Evolutionary conservation across 352 stramenopile species (phyloP), one percentile per base, ranked within the genome.

Genomic region (Aphanomyces astaci): DNA sequence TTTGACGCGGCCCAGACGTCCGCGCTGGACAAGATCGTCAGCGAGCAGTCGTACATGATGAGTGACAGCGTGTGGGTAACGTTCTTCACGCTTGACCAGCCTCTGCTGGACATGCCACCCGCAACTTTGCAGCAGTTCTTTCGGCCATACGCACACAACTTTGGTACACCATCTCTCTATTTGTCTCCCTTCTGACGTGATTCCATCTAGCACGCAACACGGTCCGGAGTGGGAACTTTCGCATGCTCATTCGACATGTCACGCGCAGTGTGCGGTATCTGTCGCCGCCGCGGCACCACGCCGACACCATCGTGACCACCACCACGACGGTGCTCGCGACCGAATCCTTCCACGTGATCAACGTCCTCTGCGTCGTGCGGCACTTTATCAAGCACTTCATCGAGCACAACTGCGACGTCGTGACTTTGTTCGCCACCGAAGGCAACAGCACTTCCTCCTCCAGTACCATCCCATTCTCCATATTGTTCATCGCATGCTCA

Each of bases 11-110:
- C 62, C 13, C 40, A 89, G 72, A 79, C 80, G 55, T 68, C 71
- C 13, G 82, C 85, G 4, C 86, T 91, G 66, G 81, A 93, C 67
- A 90, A 84, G 70, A 82, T 93, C 60, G 75, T 88, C n/a, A 79
- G 80, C 51, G 75, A 78, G 48, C 66, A 71, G 30, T 71, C 79
- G 3, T 70, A 87, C 36, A 63, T 76, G 2, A 74, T 76, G 39
- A 80, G 87, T 24, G 80, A 93, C 55, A 39, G 64, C 11, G 81
- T 78, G 52, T 91, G 87, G 55, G 63, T 76, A 43, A 68, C 74
- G 24, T 70, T 93, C 27, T 74, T 91, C 43, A 55, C 72, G 3
- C 40, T 74, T 17, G 45, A 78, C 1, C 75, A 71, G 70, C 57
- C 76, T 48, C 72, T 93, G 13, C 72, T 79, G 7, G 75, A 83